A percentile compares a stretch with the other conserved stretches of the same genome.
Conservation (phyloP, 2,329 filamentous ascomycete species). For the Xylaria sp. region DNA sequence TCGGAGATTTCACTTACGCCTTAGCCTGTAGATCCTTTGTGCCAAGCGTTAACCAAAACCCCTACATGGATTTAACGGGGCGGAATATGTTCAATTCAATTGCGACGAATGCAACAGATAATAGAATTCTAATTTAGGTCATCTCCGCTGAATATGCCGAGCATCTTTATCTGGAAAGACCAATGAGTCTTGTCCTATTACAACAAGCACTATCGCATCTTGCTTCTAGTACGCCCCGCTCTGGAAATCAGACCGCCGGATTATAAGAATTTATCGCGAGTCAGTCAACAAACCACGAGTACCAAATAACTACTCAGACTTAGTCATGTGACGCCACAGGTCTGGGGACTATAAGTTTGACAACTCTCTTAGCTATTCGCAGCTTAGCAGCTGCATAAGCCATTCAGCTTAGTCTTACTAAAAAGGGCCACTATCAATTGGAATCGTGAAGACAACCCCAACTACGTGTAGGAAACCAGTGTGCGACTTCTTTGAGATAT, state of each 20-base stretch:
- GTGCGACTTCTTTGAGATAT: not conserved
- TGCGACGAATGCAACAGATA: not conserved
- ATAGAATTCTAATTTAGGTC: not conserved
- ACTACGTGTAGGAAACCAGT: not conserved
- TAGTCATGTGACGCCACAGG: not conserved
- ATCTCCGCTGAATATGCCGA: constrained; percentile 3
- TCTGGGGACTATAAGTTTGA: not conserved
- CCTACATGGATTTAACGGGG: not conserved
- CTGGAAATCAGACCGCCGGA: constrained; percentile 21
- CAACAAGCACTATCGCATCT: constrained; percentile 8
- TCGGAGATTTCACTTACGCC: constrained; percentile 14
- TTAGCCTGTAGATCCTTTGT: not conserved
- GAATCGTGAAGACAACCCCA: not conserved
- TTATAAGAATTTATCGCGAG: constrained; percentile 15
- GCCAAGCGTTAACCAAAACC: not conserved
- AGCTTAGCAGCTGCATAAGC: not conserved
- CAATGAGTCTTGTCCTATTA: constrained; percentile 7
- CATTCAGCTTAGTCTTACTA: not conserved
- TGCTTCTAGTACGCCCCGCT: constrained; percentile 3
- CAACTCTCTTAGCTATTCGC: not conserved
- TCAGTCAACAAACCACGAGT: not conserved
- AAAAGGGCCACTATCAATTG: not conserved
- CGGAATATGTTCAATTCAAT: not conserved
- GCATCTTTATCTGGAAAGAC: constrained; percentile 3
- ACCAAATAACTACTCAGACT: not conserved